Evolutionary conservation across 345 rosid genomes (phyloP).

Genomic region (Lenwebbia sp.): DNA sequence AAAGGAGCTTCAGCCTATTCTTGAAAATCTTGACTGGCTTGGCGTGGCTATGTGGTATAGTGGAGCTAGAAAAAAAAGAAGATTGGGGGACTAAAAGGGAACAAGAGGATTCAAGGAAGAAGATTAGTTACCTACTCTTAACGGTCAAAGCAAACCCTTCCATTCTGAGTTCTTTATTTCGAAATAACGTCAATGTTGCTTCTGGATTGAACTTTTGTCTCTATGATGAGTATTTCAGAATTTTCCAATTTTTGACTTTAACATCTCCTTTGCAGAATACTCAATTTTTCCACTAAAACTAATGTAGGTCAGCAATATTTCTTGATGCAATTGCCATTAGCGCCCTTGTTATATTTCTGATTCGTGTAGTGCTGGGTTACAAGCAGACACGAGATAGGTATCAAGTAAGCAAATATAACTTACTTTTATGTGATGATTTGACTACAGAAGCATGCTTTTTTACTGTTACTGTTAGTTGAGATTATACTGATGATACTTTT

Average conservation of each 20-base stretch:
- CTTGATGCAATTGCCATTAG: slow-evolving; percentile 75
- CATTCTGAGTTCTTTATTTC: neutral
- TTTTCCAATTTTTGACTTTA: neutral
- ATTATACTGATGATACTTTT: neutral
- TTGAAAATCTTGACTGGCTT: neutral
- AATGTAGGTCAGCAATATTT: slow-evolving; percentile 68
- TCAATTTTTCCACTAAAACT: neutral
- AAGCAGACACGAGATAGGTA: slow-evolving; percentile 98
- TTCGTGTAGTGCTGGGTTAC: slow-evolving; percentile 90
- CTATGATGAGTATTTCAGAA: neutral
- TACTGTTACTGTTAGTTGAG: neutral
- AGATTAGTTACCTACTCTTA: neutral
- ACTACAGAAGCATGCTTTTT: neutral
- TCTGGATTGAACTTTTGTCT: neutral
- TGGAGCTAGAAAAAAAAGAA: neutral
- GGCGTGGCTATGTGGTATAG: neutral
- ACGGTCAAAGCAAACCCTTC: neutral
- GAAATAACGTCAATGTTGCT: neutral
- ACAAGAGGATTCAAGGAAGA: neutral
- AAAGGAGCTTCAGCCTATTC: neutral
- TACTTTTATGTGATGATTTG: neutral
- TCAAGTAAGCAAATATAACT: slow-evolving; percentile 46
- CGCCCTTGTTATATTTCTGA: slow-evolving; percentile 71
- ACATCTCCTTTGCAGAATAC: neutral
- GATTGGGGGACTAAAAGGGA: neutral